phyloP scores from a whole-genome alignment of 345 rosid genomes.

The Acer negundo region DNA sequence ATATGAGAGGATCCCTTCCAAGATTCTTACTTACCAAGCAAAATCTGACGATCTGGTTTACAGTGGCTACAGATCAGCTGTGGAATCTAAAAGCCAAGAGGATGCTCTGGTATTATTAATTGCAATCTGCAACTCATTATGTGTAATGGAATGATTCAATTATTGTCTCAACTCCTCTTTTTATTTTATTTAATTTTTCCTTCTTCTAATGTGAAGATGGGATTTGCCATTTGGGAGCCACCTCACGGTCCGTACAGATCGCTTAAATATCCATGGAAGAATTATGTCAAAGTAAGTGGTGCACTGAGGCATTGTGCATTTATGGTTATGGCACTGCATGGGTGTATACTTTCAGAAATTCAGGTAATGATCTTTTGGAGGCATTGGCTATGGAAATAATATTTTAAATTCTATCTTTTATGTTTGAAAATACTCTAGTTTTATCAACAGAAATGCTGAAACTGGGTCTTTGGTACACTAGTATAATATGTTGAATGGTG shows the following conservation, averaged over 20 bases:
- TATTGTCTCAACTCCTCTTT: constrained; percentile 10
- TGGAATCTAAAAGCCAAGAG: constrained; percentile 89
- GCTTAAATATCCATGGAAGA: constrained; percentile 86
- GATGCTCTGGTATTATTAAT: constrained; percentile 70
- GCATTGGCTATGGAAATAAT: neutral
- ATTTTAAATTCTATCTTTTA: neutral
- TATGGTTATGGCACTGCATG: constrained; percentile 93
- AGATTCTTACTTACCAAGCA: constrained; percentile 86
- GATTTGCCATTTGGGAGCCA: constrained; percentile 97
- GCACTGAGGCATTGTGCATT: constrained; percentile 95
- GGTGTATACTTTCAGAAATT: constrained; percentile 92
- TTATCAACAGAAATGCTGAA: neutral
- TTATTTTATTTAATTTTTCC: neutral
- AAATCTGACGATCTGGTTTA: constrained; percentile 89
- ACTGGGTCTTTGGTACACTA: neutral
- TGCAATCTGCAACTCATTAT: constrained; percentile 9
- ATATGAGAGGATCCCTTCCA: constrained; percentile 77
- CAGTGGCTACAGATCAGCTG: constrained; percentile 84
- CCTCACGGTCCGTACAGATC: constrained; percentile 91
- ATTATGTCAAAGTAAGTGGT: constrained; percentile 84
- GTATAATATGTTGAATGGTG: neutral
- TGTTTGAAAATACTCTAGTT: neutral
- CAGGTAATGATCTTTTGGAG: constrained; percentile 52
- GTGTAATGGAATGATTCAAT: neutral
- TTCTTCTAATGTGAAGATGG: constrained; percentile 49